Percentiles rank a stretch among this genome's conserved stretches.
Conservation (phyloP, 2,329 filamentous ascomycete species). For the Nigrospora osmanthi region DNA sequence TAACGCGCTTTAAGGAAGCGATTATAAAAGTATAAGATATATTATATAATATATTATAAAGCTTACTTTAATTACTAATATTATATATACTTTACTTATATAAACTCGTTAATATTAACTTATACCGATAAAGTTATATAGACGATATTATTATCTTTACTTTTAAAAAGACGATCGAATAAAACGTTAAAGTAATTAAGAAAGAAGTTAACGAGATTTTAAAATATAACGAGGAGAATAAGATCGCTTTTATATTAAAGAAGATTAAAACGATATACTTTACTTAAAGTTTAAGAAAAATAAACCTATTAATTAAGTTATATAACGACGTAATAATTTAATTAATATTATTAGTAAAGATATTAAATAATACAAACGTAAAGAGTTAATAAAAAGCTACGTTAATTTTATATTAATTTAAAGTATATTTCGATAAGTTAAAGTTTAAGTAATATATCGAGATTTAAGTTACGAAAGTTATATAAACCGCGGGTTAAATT, state of each 20-base stretch:
- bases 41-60: constrained; percentile 1
- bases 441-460: constrained; percentile 8
- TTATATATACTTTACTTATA: constrained; percentile 4
- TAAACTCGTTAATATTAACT: background rate
- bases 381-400: no score
- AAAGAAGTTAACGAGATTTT: constrained; percentile 4
- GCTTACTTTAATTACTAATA: constrained; percentile 3
- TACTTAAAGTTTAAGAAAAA: background rate
- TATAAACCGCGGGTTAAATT: constrained; percentile 3
- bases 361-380: no score
- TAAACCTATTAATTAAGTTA: constrained; percentile 1
- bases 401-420: constrained; percentile 10
- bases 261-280: constrained; percentile 16
- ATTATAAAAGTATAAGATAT: background rate
- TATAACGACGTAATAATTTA: background rate
- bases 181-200: constrained; percentile 5
- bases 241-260: constrained; percentile 9
- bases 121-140: constrained; percentile 8
- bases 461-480: constrained; percentile 7
- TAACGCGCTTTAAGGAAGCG: constrained; percentile 1
- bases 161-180: constrained; percentile 5
- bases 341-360: background rate
- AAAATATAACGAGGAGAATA: constrained; percentile 8
- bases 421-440: constrained; percentile 11
- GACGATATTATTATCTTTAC: constrained; percentile 11